Evolutionary conservation across 768 basidiomycete species (phyloP).

Genomic region (Podaxis sp.): DNA sequence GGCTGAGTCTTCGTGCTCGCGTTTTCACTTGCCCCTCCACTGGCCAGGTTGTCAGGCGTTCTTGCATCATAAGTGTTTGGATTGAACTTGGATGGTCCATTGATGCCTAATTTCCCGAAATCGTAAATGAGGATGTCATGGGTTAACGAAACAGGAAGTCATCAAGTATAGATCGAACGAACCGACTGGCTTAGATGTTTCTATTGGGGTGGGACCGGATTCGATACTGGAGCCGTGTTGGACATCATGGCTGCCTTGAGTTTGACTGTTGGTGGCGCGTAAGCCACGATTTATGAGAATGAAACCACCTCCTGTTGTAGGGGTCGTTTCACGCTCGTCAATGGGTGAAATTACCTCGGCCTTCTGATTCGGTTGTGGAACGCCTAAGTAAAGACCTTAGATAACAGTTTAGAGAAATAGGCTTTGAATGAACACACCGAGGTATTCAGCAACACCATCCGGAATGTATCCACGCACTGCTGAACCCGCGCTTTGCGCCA

Average conservation of each 20-base stretch:
- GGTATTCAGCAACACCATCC: neutral
- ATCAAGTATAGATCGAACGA: neutral
- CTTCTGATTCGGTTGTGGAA: neutral
- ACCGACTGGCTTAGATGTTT: neutral
- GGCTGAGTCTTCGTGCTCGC: slow-evolving; percentile 4
- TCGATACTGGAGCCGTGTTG: neutral
- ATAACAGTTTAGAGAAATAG: neutral
- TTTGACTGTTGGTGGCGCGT: neutral
- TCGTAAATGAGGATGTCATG: neutral
- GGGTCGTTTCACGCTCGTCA: slow-evolving; percentile 8
- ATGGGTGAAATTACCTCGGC: neutral
- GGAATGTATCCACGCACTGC: slow-evolving; percentile 7
- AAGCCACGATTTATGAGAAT: slow-evolving; percentile 8
- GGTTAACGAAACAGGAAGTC: neutral
- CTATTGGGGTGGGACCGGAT: neutral
- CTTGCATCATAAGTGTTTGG: neutral
- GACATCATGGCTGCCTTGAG: neutral
- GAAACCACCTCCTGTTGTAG: neutral
- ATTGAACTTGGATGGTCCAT: neutral
- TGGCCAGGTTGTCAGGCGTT: neutral
- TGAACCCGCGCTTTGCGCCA: slow-evolving; percentile 5
- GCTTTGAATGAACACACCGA: neutral
- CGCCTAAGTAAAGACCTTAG: neutral
- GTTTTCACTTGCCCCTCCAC: neutral
- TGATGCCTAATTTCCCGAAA: neutral